Evolutionary conservation across 2,329 filamentous ascomycete species (phyloP), one percentile per base, ranked within the genome.

Genomic region (Incumbomyces lentus): DNA sequence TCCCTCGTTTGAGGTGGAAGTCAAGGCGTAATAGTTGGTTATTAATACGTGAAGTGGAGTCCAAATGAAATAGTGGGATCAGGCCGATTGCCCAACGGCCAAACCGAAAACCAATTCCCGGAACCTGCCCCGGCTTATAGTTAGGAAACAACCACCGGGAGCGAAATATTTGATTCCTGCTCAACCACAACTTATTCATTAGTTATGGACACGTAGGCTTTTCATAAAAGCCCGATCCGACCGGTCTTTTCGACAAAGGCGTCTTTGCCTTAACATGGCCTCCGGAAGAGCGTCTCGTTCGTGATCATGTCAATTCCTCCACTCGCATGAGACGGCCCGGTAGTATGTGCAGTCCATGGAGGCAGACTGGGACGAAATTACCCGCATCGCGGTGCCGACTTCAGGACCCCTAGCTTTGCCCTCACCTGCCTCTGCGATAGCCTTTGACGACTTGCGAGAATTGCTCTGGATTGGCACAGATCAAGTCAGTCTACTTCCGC

Each of bases 401-500:
- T 81, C 84, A 59, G 82, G 79, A 61, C 73, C 79, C 59, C 29
- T 40, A 19, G 76, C 76, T 55, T 70, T 84, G 59, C 76, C 81
- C 36, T 84, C 84, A 17, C 79, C 79, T 48, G 79, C 87, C 55
- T 82, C 84, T 37, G 82, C 87, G 2, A 77, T 95, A 64, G 83
- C 84, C 40, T 98, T 98, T 66, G 92, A 98, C 64, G 84, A 83
- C 48, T 74, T 76, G 33, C 84, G 95, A 64, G 92, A 98, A 64
- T 75, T 98, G 31, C 68, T 98, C 44, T 98, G 93, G 92, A 80
- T 82, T 2, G 93, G 89, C 39, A 94, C 92, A 64, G 86, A 92
- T 69, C 86, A 82, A 73, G 86, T 92, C 72, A 71, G 78, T 66
- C 31, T 34, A 8, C 22, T 12, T 12, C 7, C n/a, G 13, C 13